A percentile compares a stretch with the other conserved stretches of the same genome.
Conservation (phyloP, 768 basidiomycete genomes). For the Boletus reticulatus region DNA sequence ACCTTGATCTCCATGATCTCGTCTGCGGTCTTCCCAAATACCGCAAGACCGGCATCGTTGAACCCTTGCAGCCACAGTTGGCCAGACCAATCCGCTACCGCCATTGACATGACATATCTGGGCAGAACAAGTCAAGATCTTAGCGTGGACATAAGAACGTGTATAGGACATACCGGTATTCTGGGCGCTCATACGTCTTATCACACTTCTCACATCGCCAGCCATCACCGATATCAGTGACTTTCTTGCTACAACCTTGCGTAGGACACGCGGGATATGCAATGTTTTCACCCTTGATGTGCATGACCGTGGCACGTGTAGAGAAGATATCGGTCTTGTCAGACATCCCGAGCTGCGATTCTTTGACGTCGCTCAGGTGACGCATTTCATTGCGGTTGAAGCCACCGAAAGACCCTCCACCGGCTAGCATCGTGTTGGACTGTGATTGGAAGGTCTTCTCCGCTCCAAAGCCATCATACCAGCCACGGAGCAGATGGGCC, state of each 20-base stretch:
- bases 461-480: constrained; percentile 79
- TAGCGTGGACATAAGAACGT: neutral
- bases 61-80: constrained; percentile 95
- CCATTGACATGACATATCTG: constrained; percentile 82
- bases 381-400: constrained; percentile 76
- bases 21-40: constrained; percentile 80
- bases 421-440: constrained; percentile 40
- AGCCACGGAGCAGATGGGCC: constrained; percentile 82
- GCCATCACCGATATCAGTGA: constrained; percentile 58
- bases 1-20: constrained; percentile 77
- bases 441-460: constrained; percentile 70
- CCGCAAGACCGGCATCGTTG: constrained; percentile 79
- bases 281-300: constrained; percentile 79
- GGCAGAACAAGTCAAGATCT: neutral
- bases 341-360: constrained; percentile 66
- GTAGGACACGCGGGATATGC: constrained; percentile 88
- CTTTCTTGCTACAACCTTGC: constrained; percentile 86
- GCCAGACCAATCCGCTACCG: constrained; percentile 85
- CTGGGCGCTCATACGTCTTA: constrained; percentile 62
- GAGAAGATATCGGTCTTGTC: constrained; percentile 84
- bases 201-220: constrained; percentile 97
- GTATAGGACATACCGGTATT: constrained; percentile 63
- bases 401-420: constrained; percentile 37
- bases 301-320: constrained; percentile 78
- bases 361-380: constrained; percentile 75